Evolutionary conservation across 345 rosid species (phyloP).

Genomic region (Psidium guajava): DNA sequence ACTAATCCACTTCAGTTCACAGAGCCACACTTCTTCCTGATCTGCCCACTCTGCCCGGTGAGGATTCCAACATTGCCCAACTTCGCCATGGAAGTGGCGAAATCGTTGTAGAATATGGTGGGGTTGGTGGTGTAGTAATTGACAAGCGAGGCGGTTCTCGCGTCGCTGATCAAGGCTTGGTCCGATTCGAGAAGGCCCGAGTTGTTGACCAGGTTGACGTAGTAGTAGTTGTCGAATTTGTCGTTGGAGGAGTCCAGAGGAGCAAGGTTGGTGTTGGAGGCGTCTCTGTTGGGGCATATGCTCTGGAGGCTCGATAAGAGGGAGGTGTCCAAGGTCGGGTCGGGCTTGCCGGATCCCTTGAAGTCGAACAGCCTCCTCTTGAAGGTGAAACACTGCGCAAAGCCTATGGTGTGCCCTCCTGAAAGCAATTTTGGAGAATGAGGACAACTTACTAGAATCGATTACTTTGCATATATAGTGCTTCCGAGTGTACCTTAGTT

Average conservation of each 20-base stretch:
- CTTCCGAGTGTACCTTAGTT: not conserved
- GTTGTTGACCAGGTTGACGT: constrained; percentile 38
- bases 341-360: constrained; percentile 64
- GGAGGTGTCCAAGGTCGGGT: constrained; percentile 45
- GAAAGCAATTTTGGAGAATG: not conserved
- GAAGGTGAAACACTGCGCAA: constrained; percentile 78
- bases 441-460: not conserved
- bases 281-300: constrained; percentile 49
- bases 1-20: constrained; percentile 18
- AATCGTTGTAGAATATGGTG: constrained; percentile 40
- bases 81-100: constrained; percentile 65
- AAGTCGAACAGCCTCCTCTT: constrained; percentile 70
- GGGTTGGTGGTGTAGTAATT: constrained; percentile 39
- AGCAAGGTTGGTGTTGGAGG: constrained; percentile 48
- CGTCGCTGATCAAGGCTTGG: constrained; percentile 42
- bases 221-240: constrained; percentile 66
- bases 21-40: constrained; percentile 58
- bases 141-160: constrained; percentile 40
- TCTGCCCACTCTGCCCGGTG: constrained; percentile 49
- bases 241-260: constrained; percentile 44
- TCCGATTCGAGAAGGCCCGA: constrained; percentile 65
- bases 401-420: constrained; percentile 87
- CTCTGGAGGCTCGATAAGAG: constrained; percentile 20
- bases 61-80: constrained; percentile 47
- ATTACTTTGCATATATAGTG: not conserved